Evolutionary conservation across 2,329 filamentous ascomycete genomes (phyloP), one percentile per base, ranked within the genome.

Genomic region (Parastagonospora nodorum): DNA sequence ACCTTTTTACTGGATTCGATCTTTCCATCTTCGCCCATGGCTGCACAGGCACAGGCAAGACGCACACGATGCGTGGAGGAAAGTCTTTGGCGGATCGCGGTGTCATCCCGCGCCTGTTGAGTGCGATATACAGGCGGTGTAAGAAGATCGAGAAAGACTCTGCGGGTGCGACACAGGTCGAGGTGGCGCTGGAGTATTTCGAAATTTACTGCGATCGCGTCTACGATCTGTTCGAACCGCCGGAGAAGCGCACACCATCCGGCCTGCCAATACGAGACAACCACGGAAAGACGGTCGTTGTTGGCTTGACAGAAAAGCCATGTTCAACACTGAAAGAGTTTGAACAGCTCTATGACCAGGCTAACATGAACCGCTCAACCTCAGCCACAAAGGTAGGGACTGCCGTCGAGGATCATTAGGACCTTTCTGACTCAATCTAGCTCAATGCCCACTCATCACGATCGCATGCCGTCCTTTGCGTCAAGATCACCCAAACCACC

Each of bases 121-220:
- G 90, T 74, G 85, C 84, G 61, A 89, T 97, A 50, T 97, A 93
- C 72, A 84, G 93, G 41, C 82, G 90, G 53, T 88, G 88, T 57
- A 89, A 91, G 74, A 96, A 95, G 78, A 87, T 94, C 14, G 83
- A 85, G 58, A 94, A 93, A 74, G 92, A 96, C 66, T 83, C 86
- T 2, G 79, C 81, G 4, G 89, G 87, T 9, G 78, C 85, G 44
- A 92, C 87, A 0, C 81, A 78, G 2, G 89, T 95, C 16, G 78
- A 84, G 8, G 90, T 96, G 12, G 81, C 85, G 10, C 82, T 97
- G 66, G 92, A 90, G 27, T 97, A 97, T 76, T 96, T 96, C 76
- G 92, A 97, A 73, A 96, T 97, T 60, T 97, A 97, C 76, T 96
- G 95, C 73, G 92, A 97, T 78, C 93, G 93, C 71, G 92, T 96